Conservation (phyloP, 768 basidiomycete species). For the Lactifluus hygrophoroides region DNA sequence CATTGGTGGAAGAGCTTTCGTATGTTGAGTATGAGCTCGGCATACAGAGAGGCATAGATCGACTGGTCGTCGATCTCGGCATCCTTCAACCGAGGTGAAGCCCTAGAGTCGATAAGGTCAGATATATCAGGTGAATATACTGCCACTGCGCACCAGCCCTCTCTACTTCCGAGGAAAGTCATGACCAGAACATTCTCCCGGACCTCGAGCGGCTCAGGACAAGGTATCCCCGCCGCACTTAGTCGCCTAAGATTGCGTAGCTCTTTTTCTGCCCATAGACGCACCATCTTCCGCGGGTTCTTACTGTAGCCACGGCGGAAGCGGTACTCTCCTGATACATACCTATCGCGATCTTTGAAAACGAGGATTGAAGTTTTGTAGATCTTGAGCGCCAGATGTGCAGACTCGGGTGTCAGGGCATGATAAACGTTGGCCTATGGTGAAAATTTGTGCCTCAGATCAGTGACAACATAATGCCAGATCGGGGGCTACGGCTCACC, state of each 20-base stretch:
- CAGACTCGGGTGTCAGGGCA: constrained; percentile 46
- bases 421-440: constrained; percentile 94
- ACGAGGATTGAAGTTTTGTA: constrained; percentile 97
- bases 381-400: constrained; percentile 88
- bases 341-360: constrained; percentile 96
- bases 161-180: constrained; percentile 76
- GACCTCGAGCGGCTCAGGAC: constrained; percentile 87
- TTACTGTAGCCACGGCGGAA: constrained; percentile 83
- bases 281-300: constrained; percentile 98
- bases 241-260: constrained; percentile 91
- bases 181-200: constrained; percentile 96
- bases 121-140: constrained; percentile 2
- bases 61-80: constrained; percentile 46
- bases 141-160: constrained; percentile 59
- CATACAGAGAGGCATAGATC: constrained; percentile 54
- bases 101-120: constrained; percentile 39
- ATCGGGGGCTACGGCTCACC: constrained; percentile 36
- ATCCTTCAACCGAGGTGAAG: constrained; percentile 91
- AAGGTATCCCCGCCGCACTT: constrained; percentile 70
- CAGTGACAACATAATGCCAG: neutral
- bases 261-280: constrained; percentile 98
- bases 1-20: constrained; percentile 85
- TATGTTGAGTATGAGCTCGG: constrained; percentile 68
- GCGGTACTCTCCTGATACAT: constrained; percentile 93
- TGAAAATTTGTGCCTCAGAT: neutral